phyloP scores from a whole-genome alignment of 73 alveolate genomes.

The Uronychia setigera region DNA sequence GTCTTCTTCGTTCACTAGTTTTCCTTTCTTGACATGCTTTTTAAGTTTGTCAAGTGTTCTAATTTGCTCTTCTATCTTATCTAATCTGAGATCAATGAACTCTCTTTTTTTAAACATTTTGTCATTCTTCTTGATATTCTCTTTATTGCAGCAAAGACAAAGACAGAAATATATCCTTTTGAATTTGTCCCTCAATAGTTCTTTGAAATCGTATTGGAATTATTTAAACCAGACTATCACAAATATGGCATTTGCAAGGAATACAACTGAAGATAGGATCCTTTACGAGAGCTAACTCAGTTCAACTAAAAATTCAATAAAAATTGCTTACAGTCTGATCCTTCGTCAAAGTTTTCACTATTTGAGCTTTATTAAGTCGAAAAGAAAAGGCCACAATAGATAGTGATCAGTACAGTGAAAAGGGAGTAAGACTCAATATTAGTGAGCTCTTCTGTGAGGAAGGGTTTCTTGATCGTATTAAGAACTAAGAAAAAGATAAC shows the following conservation, averaged over 20 bases:
- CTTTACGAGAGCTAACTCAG: neutral
- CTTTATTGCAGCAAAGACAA: neutral
- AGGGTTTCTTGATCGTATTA: neutral
- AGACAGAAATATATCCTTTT: neutral
- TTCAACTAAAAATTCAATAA: neutral
- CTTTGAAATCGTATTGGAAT: neutral
- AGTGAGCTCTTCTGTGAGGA: neutral
- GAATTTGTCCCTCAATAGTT: neutral
- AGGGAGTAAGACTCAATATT: slow-evolving; percentile 5
- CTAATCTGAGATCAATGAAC: neutral
- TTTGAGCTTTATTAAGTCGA: neutral
- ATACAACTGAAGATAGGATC: neutral
- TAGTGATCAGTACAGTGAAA: neutral
- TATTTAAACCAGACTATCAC: neutral
- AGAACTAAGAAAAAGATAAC: slow-evolving; percentile 4
- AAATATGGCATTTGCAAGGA: neutral
- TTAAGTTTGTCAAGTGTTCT: neutral
- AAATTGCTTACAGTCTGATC: neutral
- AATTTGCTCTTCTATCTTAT: neutral
- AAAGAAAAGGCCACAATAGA: slow-evolving; percentile 3
- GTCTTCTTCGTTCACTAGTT: neutral
- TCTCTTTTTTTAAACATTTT: neutral
- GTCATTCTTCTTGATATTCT: neutral
- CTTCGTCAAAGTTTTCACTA: neutral
- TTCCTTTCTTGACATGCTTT: neutral